Evolutionary conservation across 129 eudicot species (phyloP).

Genomic region (Artemisia argyi): DNA sequence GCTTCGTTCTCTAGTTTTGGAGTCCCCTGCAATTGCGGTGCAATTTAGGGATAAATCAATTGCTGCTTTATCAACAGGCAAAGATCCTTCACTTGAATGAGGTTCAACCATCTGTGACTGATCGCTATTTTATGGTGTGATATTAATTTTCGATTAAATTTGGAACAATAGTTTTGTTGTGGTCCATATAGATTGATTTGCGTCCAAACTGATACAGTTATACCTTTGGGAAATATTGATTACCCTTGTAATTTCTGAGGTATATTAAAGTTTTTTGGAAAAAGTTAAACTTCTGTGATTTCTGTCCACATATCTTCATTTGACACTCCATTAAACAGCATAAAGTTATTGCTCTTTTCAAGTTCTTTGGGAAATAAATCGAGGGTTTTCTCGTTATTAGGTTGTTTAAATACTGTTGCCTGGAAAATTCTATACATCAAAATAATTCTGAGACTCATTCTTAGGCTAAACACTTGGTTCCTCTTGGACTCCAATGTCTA

Average conservation of each 20-base stretch:
- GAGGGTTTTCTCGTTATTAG: background rate
- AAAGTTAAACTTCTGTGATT: background rate
- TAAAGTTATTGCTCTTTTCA: background rate
- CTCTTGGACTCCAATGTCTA: background rate
- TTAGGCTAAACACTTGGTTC: background rate
- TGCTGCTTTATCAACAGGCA: background rate
- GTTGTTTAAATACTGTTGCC: background rate
- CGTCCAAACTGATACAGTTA: background rate
- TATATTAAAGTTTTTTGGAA: background rate
- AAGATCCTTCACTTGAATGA: constrained; percentile 15
- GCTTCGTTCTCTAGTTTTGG: constrained; percentile 49
- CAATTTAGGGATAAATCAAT: constrained; percentile 14
- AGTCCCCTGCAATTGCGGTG: constrained; percentile 51
- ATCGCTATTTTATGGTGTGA: too few relatives aligned
- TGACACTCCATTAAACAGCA: background rate
- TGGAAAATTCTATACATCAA: background rate
- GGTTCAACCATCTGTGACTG: background rate
- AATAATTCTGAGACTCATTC: background rate
- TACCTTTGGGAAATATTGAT: background rate
- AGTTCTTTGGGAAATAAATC: too few relatives aligned
- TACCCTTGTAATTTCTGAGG: background rate
- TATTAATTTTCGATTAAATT: background rate
- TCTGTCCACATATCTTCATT: background rate
- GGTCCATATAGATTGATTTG: constrained; percentile 1
- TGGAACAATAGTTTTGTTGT: background rate